These are phyloP conservation scores for Diutina rugosa DNA, from an alignment of 1,139 yeast species.

Conservation along the genomic window DNA sequence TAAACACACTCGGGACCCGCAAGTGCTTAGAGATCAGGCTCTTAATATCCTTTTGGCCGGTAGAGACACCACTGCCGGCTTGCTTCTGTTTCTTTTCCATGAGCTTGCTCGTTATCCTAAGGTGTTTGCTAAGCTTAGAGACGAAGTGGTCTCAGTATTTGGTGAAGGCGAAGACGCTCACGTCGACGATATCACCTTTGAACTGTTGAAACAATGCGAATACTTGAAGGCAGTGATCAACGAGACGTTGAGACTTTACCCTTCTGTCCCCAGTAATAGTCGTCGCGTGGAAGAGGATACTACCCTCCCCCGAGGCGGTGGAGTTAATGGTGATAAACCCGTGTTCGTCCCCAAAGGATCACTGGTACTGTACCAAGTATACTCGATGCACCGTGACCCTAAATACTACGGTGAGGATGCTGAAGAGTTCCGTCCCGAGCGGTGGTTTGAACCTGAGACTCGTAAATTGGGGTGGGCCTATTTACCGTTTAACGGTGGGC, in stretches of 20 bases:
- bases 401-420: constrained; percentile 36
- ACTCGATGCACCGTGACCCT: constrained; percentile 31
- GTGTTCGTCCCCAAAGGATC: constrained; percentile 34
- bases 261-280: constrained; percentile 41
- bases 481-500: constrained; percentile 47
- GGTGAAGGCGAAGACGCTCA: constrained; percentile 23
- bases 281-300: constrained; percentile 34
- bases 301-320: constrained; percentile 41
- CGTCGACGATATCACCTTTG: constrained; percentile 27
- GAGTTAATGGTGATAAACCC: constrained; percentile 27
- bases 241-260: constrained; percentile 41
- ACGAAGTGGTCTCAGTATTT: constrained; percentile 21
- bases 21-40: constrained; percentile 36
- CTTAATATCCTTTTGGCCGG: constrained; percentile 42
- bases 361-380: constrained; percentile 30
- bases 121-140: constrained; percentile 25
- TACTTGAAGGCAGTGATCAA: constrained; percentile 35
- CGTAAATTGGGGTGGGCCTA: constrained; percentile 35
- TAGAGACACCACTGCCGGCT: constrained; percentile 46
- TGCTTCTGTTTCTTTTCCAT: constrained; percentile 33
- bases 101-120: constrained; percentile 33
- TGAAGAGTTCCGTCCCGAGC: constrained; percentile 33
- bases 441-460: constrained; percentile 39
- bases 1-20: constrained; percentile 36
- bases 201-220: constrained; percentile 34